Evolutionary conservation across 2,329 filamentous ascomycete species (phyloP).

Genomic region (Aspergillus sp.): DNA sequence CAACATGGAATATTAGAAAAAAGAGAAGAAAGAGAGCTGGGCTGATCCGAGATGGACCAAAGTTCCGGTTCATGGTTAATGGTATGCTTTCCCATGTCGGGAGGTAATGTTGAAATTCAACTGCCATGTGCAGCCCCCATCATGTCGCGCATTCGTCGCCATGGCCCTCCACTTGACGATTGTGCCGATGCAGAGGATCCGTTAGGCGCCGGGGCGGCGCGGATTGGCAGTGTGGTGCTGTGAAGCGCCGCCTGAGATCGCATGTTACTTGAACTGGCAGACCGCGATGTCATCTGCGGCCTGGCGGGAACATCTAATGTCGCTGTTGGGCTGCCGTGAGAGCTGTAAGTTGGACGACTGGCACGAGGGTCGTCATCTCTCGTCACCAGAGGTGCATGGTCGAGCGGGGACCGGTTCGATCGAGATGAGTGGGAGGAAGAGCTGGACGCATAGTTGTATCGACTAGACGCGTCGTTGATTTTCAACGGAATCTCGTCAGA

Average conservation of each 20-base stretch:
- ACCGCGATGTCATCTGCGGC: constrained; percentile 33
- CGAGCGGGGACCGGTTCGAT: constrained; percentile 29
- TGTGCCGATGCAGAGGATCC: constrained; percentile 56
- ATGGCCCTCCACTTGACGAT: constrained; percentile 14
- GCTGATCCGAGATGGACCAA: too few relatives aligned
- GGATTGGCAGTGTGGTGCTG: constrained; percentile 59
- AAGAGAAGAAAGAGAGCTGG: too few relatives aligned
- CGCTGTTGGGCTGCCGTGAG: constrained; percentile 29
- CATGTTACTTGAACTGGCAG: constrained; percentile 31
- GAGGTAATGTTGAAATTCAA: too few relatives aligned
- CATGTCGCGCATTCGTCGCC: too few relatives aligned
- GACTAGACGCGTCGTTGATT: constrained; percentile 26
- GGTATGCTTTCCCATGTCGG: not conserved
- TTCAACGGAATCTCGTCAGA: constrained; percentile 65
- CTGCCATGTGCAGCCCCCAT: too few relatives aligned
- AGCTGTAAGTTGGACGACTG: constrained; percentile 23
- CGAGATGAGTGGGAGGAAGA: constrained; percentile 17
- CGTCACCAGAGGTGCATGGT: constrained; percentile 40
- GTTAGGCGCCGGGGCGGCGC: constrained; percentile 52
- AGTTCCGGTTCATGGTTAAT: too few relatives aligned
- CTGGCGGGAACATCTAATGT: constrained; percentile 32
- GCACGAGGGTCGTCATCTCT: constrained; percentile 25
- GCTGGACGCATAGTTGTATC: constrained; percentile 14
- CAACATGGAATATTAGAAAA: too few relatives aligned
- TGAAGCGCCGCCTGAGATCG: constrained; percentile 30